Evolutionary conservation across 441 rosid species (phyloP).

Genomic region (Brassica hybrid): DNA sequence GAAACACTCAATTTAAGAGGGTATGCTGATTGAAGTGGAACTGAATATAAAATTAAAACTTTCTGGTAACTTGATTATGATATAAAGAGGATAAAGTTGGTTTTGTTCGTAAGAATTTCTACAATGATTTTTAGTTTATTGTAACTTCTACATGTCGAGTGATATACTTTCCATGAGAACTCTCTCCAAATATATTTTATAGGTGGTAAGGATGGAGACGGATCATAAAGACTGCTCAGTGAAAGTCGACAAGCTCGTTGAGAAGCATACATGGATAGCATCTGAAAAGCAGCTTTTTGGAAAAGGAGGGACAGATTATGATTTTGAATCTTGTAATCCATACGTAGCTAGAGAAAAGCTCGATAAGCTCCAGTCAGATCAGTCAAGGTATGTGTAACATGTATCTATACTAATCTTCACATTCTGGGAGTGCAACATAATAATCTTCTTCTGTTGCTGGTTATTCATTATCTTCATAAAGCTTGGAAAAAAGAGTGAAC

Average conservation of each 20-base stretch:
- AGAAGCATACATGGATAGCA: slow-evolving; percentile 96
- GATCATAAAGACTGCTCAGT: slow-evolving; percentile 89
- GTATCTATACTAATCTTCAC: slow-evolving; percentile 18
- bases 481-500: slow-evolving; percentile 97
- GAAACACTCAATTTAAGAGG: not conserved
- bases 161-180: slow-evolving; percentile 16
- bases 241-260: slow-evolving; percentile 86
- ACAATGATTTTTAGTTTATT: too few species aligned
- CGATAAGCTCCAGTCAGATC: slow-evolving; percentile 87
- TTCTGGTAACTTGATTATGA: not conserved
- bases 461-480: slow-evolving; percentile 43
- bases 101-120: slow-evolving; percentile 8
- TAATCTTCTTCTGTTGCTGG: slow-evolving; percentile 29
- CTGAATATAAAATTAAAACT: not conserved
- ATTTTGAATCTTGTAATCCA: slow-evolving; percentile 80
- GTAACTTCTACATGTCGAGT: too few species aligned
- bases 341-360: slow-evolving; percentile 80
- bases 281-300: slow-evolving; percentile 96
- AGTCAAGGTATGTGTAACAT: slow-evolving; percentile 65
- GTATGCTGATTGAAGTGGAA: slow-evolving; percentile 3
- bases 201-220: slow-evolving; percentile 92
- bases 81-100: too few species aligned
- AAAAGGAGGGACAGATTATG: slow-evolving; percentile 95
- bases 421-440: slow-evolving; percentile 11
- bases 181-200: slow-evolving; percentile 29